Evolutionary conservation across 345 rosid species (phyloP).

Genomic region (Aethionema arabicum): DNA sequence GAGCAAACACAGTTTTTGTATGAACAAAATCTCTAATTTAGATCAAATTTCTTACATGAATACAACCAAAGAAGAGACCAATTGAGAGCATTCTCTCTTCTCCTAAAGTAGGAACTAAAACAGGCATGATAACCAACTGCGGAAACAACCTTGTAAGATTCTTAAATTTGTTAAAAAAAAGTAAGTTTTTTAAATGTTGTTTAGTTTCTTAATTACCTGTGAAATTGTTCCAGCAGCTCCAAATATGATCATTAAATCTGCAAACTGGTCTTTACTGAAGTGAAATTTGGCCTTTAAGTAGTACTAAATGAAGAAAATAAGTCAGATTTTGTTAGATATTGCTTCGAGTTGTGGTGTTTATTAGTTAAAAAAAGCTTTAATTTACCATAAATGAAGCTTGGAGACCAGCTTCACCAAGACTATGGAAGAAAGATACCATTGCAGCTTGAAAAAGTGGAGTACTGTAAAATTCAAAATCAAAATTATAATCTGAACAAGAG

Average conservation of each 20-base stretch:
- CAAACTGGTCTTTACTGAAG: slow-evolving; percentile 83
- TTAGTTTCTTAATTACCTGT: slow-evolving; percentile 49
- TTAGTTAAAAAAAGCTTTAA: background rate
- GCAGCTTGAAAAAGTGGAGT: slow-evolving; percentile 73
- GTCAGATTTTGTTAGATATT: background rate
- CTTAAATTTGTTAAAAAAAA: background rate
- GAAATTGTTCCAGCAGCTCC: slow-evolving; percentile 83
- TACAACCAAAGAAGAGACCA: slow-evolving; percentile 69
- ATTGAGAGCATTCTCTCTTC: slow-evolving; percentile 74
- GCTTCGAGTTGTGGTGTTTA: background rate
- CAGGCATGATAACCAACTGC: slow-evolving; percentile 81
- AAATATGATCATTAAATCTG: slow-evolving; percentile 76
- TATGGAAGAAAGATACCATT: slow-evolving; percentile 65
- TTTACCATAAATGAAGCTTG: slow-evolving; percentile 78
- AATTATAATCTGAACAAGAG: background rate
- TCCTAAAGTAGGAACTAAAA: slow-evolving; percentile 66
- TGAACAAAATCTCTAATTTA: background rate
- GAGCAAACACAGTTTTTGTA: background rate
- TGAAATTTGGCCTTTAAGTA: slow-evolving; percentile 86
- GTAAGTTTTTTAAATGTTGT: background rate
- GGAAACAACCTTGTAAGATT: background rate
- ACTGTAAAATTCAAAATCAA: slow-evolving; percentile 40
- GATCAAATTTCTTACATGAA: slow-evolving; percentile 51
- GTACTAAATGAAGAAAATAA: slow-evolving; percentile 48
- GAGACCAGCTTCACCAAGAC: slow-evolving; percentile 72